Percentiles rank a stretch among this genome's conserved stretches.
Conservation (phyloP, 164 flowering plant species). For the Aristolochia californica region DNA sequence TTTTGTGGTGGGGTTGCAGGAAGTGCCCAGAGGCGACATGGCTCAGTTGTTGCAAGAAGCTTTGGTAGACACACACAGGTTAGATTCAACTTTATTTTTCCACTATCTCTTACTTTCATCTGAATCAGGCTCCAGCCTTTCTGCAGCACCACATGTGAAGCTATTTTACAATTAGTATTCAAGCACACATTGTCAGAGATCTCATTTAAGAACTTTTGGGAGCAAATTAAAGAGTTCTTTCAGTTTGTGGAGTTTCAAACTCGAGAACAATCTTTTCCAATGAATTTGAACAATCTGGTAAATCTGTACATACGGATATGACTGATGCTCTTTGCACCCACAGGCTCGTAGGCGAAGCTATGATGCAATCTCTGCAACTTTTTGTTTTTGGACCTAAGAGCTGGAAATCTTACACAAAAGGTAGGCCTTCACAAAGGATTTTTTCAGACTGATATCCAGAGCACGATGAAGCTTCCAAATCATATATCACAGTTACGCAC, state of each 20-base stretch:
- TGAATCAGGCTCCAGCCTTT: too few relatives aligned
- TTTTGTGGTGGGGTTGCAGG: slow-evolving; percentile 68
- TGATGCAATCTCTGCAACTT: slow-evolving; percentile 62
- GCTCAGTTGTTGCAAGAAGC: slow-evolving; percentile 25
- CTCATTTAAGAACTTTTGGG: too few relatives aligned
- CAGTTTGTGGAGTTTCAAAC: background rate
- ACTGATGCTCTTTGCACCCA: background rate
- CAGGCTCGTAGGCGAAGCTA: slow-evolving; percentile 49
- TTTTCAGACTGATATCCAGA: too few relatives aligned
- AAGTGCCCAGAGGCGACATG: slow-evolving; percentile 43
- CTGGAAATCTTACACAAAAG: slow-evolving; percentile 27
- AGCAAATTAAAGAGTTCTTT: too few relatives aligned
- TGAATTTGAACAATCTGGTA: background rate
- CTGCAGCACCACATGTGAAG: too few relatives aligned
- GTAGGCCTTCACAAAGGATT: too few relatives aligned
- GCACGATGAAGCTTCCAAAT: too few relatives aligned
- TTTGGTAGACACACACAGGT: slow-evolving; percentile 42
- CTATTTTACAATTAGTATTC: too few relatives aligned
- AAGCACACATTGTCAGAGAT: too few relatives aligned
- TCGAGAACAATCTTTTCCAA: background rate
- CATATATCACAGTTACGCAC: too few relatives aligned
- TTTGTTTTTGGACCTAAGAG: slow-evolving; percentile 52
- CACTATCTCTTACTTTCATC: too few relatives aligned
- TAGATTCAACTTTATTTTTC: slow-evolving; percentile 4
- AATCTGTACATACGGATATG: background rate